Base-by-base conservation (phyloP, 2,329 filamentous ascomycete species). In the Fusarium duplospermum region DNA sequence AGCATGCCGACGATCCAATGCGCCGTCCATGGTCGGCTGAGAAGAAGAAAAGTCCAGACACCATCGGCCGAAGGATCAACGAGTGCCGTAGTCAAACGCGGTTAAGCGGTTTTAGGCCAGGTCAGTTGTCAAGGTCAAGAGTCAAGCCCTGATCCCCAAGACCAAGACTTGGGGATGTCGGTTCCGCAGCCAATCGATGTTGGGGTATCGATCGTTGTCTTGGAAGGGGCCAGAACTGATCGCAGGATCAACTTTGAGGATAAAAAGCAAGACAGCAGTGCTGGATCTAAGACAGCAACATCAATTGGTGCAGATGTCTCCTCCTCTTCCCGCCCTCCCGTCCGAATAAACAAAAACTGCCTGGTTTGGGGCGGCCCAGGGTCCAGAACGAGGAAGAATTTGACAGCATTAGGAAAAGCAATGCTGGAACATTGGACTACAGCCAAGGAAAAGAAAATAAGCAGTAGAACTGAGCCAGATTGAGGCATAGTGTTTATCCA, bases 401-500 rank as follows among this genome's bases (percentile, higher is more conserved):
- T 47, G 52, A 69, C 27, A 56, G 58, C 59, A 62, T 47, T 52
- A 40, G 45, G 57, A 73, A 77, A 77, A 76, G 60, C 59, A 77
- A 76, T 59, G 45, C 67, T 60, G 56, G 29, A 56, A 38, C 38
- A 69, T 56, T 56, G 62, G 64, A 54, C 66, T 45, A 42, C 62
- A 33, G 63, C 56, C 38, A 40, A 47, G 47, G 47, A 72, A 74
- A 64, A 67, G 66, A 68, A 77, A 76, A 38, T 62, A 77, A 74
- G 67, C 60, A 75, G 63, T 56, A 67, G 66, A 61, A 62, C 64
- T 66, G 65, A 56, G 29, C 73, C 64, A 67, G 62, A 73, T 75
- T 67, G 63, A 76, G 67, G 62, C 57, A 77, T 66, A 62, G 69
- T 61, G 64, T 56, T 68, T 54, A 38, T 62, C 73, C 75, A 75